Conservation (phyloP, 306 rosid genomes). For the Prunus dulcis region DNA sequence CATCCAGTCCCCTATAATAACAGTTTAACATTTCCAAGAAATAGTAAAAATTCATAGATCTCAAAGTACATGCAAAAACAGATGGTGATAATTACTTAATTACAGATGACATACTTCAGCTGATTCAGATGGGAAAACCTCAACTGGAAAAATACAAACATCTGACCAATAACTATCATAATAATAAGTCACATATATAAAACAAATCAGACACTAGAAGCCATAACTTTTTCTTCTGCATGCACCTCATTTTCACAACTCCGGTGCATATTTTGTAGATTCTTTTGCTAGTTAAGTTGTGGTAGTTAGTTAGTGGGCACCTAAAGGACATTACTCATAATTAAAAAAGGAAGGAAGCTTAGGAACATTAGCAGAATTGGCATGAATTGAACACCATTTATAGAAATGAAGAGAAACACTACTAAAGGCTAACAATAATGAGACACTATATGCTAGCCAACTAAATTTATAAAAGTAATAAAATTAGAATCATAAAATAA, state of each 20-base stretch:
- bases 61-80: conserved; percentile 8
- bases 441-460: background rate
- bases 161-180: background rate
- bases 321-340: background rate
- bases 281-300: background rate
- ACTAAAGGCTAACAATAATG: conserved; percentile 9
- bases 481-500: conserved; percentile 6
- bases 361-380: conserved; percentile 11
- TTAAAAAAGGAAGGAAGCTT: background rate
- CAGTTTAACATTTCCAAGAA: conserved; percentile 10
- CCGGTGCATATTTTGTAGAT: conserved; percentile 15
- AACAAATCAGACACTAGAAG: conserved; percentile 4
- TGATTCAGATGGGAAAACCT: background rate
- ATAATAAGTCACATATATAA: background rate
- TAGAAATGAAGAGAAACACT: background rate
- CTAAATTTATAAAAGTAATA: conserved; percentile 3
- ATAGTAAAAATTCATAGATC: conserved; percentile 11
- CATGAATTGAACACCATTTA: conserved; percentile 7
- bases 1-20: conserved; percentile 92
- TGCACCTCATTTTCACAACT: conserved; percentile 1
- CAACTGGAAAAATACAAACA: background rate
- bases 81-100: too few species aligned
- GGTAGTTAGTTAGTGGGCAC: background rate
- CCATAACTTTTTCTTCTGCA: background rate
- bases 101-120: background rate